Evolutionary conservation across 495 filamentous ascomycete species (phyloP), one percentile per base, ranked within the genome.

Genomic region (Emericellopsis terricola): DNA sequence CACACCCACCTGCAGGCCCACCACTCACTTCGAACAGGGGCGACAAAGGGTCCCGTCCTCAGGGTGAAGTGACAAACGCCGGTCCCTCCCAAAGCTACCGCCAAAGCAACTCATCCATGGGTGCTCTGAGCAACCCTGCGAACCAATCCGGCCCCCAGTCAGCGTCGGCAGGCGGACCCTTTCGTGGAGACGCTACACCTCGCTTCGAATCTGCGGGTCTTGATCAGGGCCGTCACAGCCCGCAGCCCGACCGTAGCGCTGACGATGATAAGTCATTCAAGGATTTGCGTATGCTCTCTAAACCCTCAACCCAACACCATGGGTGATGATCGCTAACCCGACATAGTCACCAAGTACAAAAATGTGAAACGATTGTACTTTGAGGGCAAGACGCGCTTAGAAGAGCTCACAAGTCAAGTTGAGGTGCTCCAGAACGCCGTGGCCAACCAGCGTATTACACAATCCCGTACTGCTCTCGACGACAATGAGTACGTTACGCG

Each of bases 361-460:
- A 94, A 94, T 51, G 89, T 97, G 33, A 97, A 97, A 60, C 72
- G 81, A 20, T 78, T 93, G 41, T 97, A 94, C 50, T 97, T 96
- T 50, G 89, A 97, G 38, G 84, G 85, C 44, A 86, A 91, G 47
- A 64, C 76, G 32, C 81, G 92, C 50, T 82, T 94, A 19, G 81
- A 92, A 46, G 73, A 79, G 42, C 76, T 86, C 40, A 81, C 80
- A 41, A 62, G 76, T 30, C 87, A 96, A 49, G 82, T 97, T 8
- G 83, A 94, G 50, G 78, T 85, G 46, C 71, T 97, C 8, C 89
- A 97, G 55, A 96, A 97, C 50, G 87, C 82, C 3, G 71, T 97
- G 29, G 89, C 91, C 21, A 82, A 94, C 51, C 91, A 96, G 53
- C 73, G 89, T 34, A 77, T 97, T 50, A 83, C 87, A 10, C 80